phyloP scores from a whole-genome alignment of 73 alveolate species.

The Paramecium pentaurelia region DNA sequence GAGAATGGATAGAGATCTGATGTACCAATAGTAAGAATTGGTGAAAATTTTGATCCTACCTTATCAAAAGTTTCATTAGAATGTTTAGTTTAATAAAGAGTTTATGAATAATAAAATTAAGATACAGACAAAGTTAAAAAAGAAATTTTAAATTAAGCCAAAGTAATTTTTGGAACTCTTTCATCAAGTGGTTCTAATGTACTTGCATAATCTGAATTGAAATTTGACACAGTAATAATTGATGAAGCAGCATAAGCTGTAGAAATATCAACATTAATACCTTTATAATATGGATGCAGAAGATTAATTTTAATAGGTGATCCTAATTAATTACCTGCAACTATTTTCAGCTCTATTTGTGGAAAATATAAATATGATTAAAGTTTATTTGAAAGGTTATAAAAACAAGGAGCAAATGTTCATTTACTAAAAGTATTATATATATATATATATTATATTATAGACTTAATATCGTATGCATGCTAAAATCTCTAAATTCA shows the following conservation, averaged over 20 bases:
- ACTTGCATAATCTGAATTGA: not conserved
- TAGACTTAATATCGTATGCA: conserved; percentile 65
- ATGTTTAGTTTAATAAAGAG: conserved; percentile 35
- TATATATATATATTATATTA: not conserved
- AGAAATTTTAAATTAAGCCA: conserved; percentile 58
- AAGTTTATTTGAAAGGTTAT: conserved; percentile 67
- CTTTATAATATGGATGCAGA: conserved; percentile 65
- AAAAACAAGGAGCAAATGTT: conserved; percentile 61
- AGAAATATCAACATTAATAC: conserved; percentile 70
- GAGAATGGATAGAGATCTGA: conserved; percentile 46
- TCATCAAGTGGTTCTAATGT: conserved; percentile 64
- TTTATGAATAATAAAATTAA: not conserved
- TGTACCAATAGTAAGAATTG: conserved; percentile 62
- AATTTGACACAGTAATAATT: conserved; percentile 71
- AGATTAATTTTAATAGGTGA: conserved; percentile 77
- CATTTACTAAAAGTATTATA: conserved; percentile 35
- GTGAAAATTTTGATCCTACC: conserved; percentile 60
- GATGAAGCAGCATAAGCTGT: conserved; percentile 82
- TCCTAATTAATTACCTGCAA: conserved; percentile 75
- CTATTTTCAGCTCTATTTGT: conserved; percentile 62
- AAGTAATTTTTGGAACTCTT: conserved; percentile 60
- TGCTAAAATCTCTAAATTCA: conserved; percentile 57
- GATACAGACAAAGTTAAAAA: conserved; percentile 41
- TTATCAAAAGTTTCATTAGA: conserved; percentile 53
- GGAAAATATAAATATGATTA: conserved; percentile 59